phyloP scores from a whole-genome alignment of 2,329 filamentous ascomycete species.

The Monilinia aucupariae region DNA sequence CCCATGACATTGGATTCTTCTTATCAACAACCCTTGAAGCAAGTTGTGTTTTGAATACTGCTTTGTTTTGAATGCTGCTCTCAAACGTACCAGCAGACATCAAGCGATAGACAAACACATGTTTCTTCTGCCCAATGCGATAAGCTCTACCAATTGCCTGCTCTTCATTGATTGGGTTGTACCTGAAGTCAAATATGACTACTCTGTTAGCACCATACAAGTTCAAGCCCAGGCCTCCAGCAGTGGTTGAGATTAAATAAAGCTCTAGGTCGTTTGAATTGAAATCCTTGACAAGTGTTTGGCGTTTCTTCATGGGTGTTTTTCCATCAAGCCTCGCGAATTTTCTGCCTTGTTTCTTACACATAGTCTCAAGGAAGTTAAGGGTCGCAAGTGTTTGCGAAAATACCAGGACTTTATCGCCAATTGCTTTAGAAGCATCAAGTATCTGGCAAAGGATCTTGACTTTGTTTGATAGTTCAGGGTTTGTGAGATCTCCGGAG shows the following conservation, averaged over 20 bases:
- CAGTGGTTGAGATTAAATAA: constrained; percentile 76
- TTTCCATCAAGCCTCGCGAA: constrained; percentile 62
- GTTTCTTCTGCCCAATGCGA: constrained; percentile 74
- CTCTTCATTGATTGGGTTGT: constrained; percentile 75
- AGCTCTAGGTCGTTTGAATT: constrained; percentile 54
- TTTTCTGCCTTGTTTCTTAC: constrained; percentile 45
- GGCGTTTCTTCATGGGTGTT: constrained; percentile 52
- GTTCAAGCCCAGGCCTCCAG: constrained; percentile 79
- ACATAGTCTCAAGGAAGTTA: constrained; percentile 58
- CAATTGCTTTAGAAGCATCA: constrained; percentile 51
- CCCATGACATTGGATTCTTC: constrained; percentile 66
- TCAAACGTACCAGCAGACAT: constrained; percentile 76
- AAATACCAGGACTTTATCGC: constrained; percentile 78
- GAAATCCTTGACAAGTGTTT: constrained; percentile 61
- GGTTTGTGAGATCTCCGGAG: constrained; percentile 36
- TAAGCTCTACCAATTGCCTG: constrained; percentile 85
- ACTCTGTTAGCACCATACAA: constrained; percentile 80
- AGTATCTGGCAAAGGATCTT: constrained; percentile 64
- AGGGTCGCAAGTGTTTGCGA: constrained; percentile 67
- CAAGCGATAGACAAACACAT: constrained; percentile 80
- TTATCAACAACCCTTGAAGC: constrained; percentile 77
- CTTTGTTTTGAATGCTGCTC: constrained; percentile 63
- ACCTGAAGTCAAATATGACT: constrained; percentile 77
- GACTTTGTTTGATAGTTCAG: constrained; percentile 62
- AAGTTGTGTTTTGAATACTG: constrained; percentile 78